Conservation (phyloP, 805 yeast genomes). For the Monosporozyma siamensis region DNA sequence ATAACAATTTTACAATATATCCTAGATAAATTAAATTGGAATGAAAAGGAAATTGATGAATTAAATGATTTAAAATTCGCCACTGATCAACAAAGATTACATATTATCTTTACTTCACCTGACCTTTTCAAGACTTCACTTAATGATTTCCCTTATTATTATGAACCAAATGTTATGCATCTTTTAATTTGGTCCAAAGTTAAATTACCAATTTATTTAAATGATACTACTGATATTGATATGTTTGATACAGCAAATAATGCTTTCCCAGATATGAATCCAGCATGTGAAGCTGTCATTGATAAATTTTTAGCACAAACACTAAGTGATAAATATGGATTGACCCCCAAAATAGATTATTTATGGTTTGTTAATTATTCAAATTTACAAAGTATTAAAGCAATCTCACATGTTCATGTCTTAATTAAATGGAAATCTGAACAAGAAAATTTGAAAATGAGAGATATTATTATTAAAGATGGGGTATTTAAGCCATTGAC, state of each 20-base stretch:
- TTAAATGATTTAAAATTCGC: conserved; percentile 14
- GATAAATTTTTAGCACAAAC: conserved; percentile 40
- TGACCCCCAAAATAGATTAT: conserved; percentile 28
- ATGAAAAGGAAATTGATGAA: conserved; percentile 21
- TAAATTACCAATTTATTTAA: conserved; percentile 42
- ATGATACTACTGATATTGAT: conserved; percentile 27
- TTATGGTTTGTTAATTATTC: conserved; percentile 71
- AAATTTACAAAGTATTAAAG: conserved; percentile 54
- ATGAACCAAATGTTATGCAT: conserved; percentile 44
- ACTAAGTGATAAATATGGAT: conserved; percentile 29
- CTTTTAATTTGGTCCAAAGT: conserved; percentile 61
- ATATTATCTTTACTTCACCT: conserved; percentile 21
- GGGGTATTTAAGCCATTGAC: conserved; percentile 4
- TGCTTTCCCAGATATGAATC: conserved; percentile 27
- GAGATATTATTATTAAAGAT: conserved; percentile 5
- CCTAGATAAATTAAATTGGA: conserved; percentile 46
- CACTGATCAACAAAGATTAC: conserved; percentile 14
- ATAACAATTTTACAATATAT: conserved; percentile 42
- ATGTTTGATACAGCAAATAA: conserved; percentile 42
- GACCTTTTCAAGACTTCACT: conserved; percentile 34
- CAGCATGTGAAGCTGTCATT: conserved; percentile 37
- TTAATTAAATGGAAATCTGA: conserved; percentile 31
- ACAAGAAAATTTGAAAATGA: neutral
- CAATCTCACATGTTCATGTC: conserved; percentile 64
- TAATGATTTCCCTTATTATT: conserved; percentile 63